Percentiles rank a stretch among this genome's conserved stretches.
These are phyloP conservation scores for Penicillium taxi DNA, from an alignment of 495 filamentous ascomycete genomes.

Conservation along the genomic window DNA sequence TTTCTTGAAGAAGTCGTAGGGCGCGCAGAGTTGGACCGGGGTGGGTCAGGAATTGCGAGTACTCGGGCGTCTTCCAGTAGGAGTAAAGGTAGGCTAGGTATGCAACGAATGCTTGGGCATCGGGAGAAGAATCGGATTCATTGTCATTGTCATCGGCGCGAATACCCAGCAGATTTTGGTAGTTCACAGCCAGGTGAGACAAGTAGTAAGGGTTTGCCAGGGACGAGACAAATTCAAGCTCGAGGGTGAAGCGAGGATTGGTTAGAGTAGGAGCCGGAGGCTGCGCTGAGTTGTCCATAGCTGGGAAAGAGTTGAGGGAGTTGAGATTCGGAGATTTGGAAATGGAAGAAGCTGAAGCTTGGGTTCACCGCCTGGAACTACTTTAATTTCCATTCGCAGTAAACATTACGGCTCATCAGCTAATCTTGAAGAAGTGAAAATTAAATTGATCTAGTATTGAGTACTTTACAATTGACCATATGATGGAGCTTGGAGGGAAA, in stretches of 20 bases:
- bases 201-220: slow-evolving; percentile 80
- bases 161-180: slow-evolving; percentile 42
- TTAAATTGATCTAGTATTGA: no score
- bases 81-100: slow-evolving; percentile 76
- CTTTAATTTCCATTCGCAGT: no score
- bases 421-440: no score
- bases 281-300: slow-evolving; percentile 19
- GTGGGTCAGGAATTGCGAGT: slow-evolving; percentile 71
- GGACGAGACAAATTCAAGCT: slow-evolving; percentile 71
- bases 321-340: not conserved
- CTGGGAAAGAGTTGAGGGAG: not conserved
- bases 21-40: slow-evolving; percentile 77
- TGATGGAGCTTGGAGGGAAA: no score
- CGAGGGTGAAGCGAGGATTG: slow-evolving; percentile 37
- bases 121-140: slow-evolving; percentile 44
- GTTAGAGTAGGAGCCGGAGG: slow-evolving; percentile 31
- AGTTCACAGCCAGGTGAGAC: slow-evolving; percentile 64
- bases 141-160: slow-evolving; percentile 33
- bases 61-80: slow-evolving; percentile 78
- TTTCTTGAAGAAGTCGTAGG: slow-evolving; percentile 74
- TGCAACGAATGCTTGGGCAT: slow-evolving; percentile 58
- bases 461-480: no score
- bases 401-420: no score
- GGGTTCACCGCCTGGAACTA: no score
- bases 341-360: slow-evolving; percentile 1